phyloP scores from a whole-genome alignment of 164 flowering plant species.

The Vitis labrusca region DNA sequence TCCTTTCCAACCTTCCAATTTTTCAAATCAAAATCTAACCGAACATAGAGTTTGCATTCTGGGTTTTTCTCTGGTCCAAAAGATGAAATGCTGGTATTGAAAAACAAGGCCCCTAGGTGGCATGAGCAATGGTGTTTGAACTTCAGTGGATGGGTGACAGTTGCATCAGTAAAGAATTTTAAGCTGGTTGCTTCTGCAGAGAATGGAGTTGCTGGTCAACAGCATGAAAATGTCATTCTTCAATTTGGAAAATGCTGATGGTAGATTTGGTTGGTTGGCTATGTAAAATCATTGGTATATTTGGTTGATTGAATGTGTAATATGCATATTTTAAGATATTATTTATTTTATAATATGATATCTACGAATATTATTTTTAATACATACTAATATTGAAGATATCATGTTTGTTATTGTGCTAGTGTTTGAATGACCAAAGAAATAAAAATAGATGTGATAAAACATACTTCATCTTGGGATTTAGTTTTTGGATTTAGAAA shows the following conservation, averaged over 20 bases:
- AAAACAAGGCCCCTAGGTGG: constrained; percentile 80
- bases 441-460: no score
- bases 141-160: constrained; percentile 82
- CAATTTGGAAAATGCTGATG: constrained; percentile 62
- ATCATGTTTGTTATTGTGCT: no score
- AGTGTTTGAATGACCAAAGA: no score
- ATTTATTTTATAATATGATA: no score
- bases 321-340: no score
- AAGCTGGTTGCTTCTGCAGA: constrained; percentile 70
- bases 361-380: no score
- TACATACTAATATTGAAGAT: no score
- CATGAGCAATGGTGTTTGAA: constrained; percentile 91
- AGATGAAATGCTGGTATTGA: constrained; percentile 51
- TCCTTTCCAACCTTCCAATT: constrained; percentile 48
- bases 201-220: constrained; percentile 39
- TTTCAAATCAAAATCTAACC: constrained; percentile 56
- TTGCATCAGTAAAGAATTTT: constrained; percentile 86
- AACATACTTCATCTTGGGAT: no score
- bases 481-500: no score
- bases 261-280: no score
- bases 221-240: constrained; percentile 67
- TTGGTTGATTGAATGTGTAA: no score
- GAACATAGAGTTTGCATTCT: constrained; percentile 30
- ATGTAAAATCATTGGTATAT: no score
- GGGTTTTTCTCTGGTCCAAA: constrained; percentile 20